Base-by-base conservation (phyloP, 441 rosid genomes). In the Erodium trifolium region DNA sequence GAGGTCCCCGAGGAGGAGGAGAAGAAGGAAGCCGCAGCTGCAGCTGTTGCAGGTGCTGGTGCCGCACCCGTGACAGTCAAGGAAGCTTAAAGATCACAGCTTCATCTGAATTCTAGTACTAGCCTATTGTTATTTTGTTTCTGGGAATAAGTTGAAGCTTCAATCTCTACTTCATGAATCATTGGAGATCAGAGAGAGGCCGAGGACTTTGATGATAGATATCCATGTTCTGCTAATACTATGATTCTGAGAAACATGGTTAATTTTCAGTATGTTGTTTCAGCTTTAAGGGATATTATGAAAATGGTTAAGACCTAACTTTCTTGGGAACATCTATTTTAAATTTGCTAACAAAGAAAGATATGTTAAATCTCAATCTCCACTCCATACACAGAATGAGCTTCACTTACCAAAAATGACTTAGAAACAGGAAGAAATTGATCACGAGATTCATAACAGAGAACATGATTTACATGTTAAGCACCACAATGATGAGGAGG, bases 1-100 rank as follows among this genome's bases (percentile, higher is more conserved):
- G 74, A 76, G 80, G 45, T 82, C 60, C 59, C 59, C 1, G 59
- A 51, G 59, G 59, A 51, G 16, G 86, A 86, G 68, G 86, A 77
- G 69, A 51, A 45, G 1, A 70, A 79, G 17, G 59, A 51, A 0
- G 59, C 59, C 2, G 59, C 1, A 3, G 57, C 59, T 51, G 59
- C 18, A n/a, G 16, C 59, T 4, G 17, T 3, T 51, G 55, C 14
- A 5, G 43, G 9, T 37, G 49, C 49, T 43, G 49, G 12, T 43
- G 49, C 49, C 9, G 49, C 49, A 43, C 59, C 59, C 1, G 18
- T 51, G 18, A 14, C 59, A 51, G 59, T 49, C 57, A 49, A 49
- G 17, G 57, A 51, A 51, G 59, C 17, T 51, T n/a, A 14, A 51
- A 51, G 59, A 51, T 51, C 6, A 51, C 1, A 14, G 18, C 59